Evolutionary conservation across 108 stramenopile genomes (phyloP), one percentile per base, ranked within the genome.

Genomic region (Skeletonema menzelii): DNA sequence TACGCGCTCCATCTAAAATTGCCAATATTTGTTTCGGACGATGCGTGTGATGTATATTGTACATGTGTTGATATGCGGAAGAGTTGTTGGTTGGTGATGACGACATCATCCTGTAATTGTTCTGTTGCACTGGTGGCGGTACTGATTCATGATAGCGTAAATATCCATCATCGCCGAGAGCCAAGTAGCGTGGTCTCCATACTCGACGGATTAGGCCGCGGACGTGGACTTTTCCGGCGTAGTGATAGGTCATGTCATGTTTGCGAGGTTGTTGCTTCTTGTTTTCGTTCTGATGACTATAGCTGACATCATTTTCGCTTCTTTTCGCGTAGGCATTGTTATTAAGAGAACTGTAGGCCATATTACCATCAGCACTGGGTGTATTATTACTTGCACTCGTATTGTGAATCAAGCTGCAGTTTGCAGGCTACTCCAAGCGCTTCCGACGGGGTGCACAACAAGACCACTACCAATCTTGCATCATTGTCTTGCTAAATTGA

Each of bases 111-210:
- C 70, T 74, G 49, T 69, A 69, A 63, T 73, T 71, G n/a, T 67
- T 40, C 64, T 79, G 71, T 30, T 79, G 73, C 20, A 68, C 60
- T 55, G 66, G 24, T 55, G 75, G 65, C 13, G 75, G 73, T 11
- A 80, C 32, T 17, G 89, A 73, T 85, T 95, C 94, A 67, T 92
- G 92, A 73, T 95, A 95, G 8, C 90, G 87, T 12, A 95, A 75
- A 32, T 88, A 66, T 2, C 91, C 94, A 53, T 88, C 84, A 35
- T 90, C 90, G 17, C 69, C 76, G 13, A 95, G 56, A 67, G 92
- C 91, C 19, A 95, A 73, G 65, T 92, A 91, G 27, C 94, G 88
- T n/a, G 88, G 91, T 0, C 94, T 65, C 94, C 94, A 95, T n/a
- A 91, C 80, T n/a, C 90, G 85, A 22, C 91, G 86, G 59, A 90